Percentiles rank a stretch among this genome's conserved stretches.
Conservation (phyloP, 495 filamentous ascomycete species). For the Pseudoneurospora amorphoporcata region DNA sequence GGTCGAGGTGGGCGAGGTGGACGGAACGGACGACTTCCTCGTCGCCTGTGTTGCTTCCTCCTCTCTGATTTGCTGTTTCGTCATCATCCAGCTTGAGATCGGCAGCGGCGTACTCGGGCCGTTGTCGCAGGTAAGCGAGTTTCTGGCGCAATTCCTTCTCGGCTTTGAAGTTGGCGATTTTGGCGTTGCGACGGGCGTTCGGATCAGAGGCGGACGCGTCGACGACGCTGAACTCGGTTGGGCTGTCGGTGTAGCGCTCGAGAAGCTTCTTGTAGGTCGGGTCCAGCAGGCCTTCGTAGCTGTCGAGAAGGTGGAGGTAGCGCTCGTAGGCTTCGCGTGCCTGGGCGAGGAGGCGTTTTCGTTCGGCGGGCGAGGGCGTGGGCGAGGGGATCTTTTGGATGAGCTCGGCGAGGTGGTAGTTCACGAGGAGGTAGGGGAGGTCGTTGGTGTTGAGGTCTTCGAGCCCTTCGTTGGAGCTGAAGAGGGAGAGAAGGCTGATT, state of each 20-base stretch:
- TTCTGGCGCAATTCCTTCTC: conserved; percentile 82
- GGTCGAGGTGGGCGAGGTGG: conserved; percentile 61
- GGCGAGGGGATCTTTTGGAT: conserved; percentile 34
- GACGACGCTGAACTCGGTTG: conserved; percentile 57
- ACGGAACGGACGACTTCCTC: conserved; percentile 70
- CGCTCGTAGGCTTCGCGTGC: conserved; percentile 62
- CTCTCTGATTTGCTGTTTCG: conserved; percentile 51
- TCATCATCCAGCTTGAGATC: conserved; percentile 18
- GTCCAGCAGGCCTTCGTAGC: conserved; percentile 59
- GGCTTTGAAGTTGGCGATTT: conserved; percentile 74
- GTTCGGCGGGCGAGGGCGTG: conserved; percentile 40
- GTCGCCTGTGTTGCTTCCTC: conserved; percentile 45
- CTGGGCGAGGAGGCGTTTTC: conserved; percentile 50
- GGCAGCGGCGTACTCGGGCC: conserved; percentile 31
- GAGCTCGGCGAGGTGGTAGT: conserved; percentile 25
- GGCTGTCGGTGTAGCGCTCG: conserved; percentile 56
- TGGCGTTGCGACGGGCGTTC: conserved; percentile 60
- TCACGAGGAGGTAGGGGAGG: conserved; percentile 52
- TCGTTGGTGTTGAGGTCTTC: conserved; percentile 83
- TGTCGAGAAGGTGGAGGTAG: conserved; percentile 65
- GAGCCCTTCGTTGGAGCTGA: conserved; percentile 80
- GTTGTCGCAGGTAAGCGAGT: conserved; percentile 46
- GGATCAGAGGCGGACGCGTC: conserved; percentile 51
- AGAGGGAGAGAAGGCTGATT: conserved; percentile 61
- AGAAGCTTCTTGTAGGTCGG: conserved; percentile 59